Evolutionary conservation across 1,284 basidiomycete genomes (phyloP).

Genomic region (Ganoderma resinaceum): DNA sequence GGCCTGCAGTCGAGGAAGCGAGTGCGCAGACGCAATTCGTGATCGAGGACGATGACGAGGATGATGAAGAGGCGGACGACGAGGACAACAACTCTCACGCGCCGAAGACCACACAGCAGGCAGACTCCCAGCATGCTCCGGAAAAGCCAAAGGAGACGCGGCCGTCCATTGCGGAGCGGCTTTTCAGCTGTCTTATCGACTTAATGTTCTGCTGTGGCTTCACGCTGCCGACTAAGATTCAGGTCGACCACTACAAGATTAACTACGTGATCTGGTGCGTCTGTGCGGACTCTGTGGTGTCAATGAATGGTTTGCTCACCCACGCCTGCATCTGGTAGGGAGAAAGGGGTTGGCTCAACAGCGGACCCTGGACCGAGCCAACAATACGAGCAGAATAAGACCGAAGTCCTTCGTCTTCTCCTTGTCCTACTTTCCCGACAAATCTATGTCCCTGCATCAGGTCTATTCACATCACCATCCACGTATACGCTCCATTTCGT

Average conservation of each 20-base stretch:
- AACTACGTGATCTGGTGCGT: constrained; percentile 85
- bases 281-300: neutral
- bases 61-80: constrained; percentile 70
- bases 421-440: constrained; percentile 87
- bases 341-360: constrained; percentile 89
- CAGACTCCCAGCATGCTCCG: constrained; percentile 33
- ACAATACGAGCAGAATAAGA: constrained; percentile 81
- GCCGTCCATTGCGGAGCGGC: constrained; percentile 80
- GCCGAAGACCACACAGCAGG: constrained; percentile 11
- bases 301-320: neutral
- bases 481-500: constrained; percentile 80
- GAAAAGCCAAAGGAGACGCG: constrained; percentile 53
- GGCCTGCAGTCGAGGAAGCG: constrained; percentile 40
- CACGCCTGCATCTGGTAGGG: constrained; percentile 61
- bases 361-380: constrained; percentile 72
- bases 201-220: constrained; percentile 92
- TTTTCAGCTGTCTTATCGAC: constrained; percentile 83
- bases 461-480: constrained; percentile 75
- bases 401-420: constrained; percentile 86
- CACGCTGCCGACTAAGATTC: constrained; percentile 80
- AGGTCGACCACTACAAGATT: constrained; percentile 85
- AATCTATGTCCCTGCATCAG: constrained; percentile 80
- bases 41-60: constrained; percentile 82
- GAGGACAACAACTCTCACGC: constrained; percentile 5
- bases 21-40: constrained; percentile 69